These are phyloP conservation scores for Danielia oregonensis DNA, from an alignment of 805 yeast species.

Conservation along the genomic window DNA sequence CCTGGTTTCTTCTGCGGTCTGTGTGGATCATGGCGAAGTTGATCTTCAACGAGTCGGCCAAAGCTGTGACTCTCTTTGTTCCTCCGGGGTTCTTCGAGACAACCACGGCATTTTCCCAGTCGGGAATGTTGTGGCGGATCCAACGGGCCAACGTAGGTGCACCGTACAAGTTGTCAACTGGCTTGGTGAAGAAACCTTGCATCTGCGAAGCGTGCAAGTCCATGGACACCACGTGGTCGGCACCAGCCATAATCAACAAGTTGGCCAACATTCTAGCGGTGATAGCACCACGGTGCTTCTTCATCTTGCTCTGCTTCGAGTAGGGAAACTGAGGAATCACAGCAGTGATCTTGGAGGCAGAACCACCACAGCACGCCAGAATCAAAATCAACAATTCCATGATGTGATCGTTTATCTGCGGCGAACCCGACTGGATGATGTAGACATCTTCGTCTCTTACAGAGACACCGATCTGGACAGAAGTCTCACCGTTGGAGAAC, in stretches of 20 bases:
- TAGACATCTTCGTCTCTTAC: slow-evolving; percentile 97
- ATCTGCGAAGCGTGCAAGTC: slow-evolving; percentile 95
- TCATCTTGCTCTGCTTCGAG: slow-evolving; percentile 92
- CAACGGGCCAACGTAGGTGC: slow-evolving; percentile 95
- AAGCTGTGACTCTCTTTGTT: slow-evolving; percentile 93
- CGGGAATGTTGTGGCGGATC: slow-evolving; percentile 87
- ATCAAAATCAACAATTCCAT: slow-evolving; percentile 94
- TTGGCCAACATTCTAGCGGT: slow-evolving; percentile 98
- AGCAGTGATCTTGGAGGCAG: slow-evolving; percentile 96
- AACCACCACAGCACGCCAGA: slow-evolving; percentile 95
- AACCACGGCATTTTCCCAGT: slow-evolving; percentile 85
- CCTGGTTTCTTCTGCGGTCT: slow-evolving; percentile 88
- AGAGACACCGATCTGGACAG: slow-evolving; percentile 90
- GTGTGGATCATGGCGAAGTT: slow-evolving; percentile 99
- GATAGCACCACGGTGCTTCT: slow-evolving; percentile 97
- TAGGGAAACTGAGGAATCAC: slow-evolving; percentile 98
- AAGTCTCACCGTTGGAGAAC: slow-evolving; percentile 96
- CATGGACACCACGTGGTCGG: slow-evolving; percentile 97
- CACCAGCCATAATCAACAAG: slow-evolving; percentile 94
- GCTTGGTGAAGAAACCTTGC: slow-evolving; percentile 98
- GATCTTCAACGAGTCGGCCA: slow-evolving; percentile 94
- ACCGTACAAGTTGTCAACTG: slow-evolving; percentile 94
- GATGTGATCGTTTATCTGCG: slow-evolving; percentile 85
- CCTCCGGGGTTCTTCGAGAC: slow-evolving; percentile 99
- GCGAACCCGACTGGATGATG: slow-evolving; percentile 80